Base-by-base conservation (phyloP, 768 basidiomycete species). In the Naganishia kalamii region DNA sequence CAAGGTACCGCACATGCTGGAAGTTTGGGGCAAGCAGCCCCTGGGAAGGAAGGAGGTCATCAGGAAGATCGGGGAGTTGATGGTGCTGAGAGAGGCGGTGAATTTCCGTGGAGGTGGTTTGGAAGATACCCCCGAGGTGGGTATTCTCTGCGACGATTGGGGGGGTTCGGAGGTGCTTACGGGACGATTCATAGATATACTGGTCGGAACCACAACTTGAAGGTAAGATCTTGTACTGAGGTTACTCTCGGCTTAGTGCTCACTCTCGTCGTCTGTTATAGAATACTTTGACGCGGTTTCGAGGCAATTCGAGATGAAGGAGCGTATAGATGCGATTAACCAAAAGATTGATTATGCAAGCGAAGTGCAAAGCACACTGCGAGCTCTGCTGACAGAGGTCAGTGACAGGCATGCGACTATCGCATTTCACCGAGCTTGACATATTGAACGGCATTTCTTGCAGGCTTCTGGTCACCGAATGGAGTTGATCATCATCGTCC, bases 121-220 rank as follows among this genome's bases (percentile, higher is more conserved):
- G 63, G 75, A 77, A 57, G 76, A 77, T 54, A 77, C 76, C 0
- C 76, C 76, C 4, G 76, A 77, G 67, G 71, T 73, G 49, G 59
- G 73, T 43, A 29, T 17, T 11, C 25, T 23, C 4, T 61, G 60
- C 41, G 12, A 17, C 10, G 17, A n/a, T 21, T 27, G 3, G 12
- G 33, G 4, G 19, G 17, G 5, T 37, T 44, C 27, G 50, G 12
- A 37, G 33, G 8, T 17, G 17, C 5, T 46, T 32, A 1, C 43
- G 13, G 3, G 29, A 25, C 4, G 19, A 8, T 32, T 13, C 17
- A 12, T 89, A 96, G 77, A 87, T 97, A 70, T 92, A 96, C 75
- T 98, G 94, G 93, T 83, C 88, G 19, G 90, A 96, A 74, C 90
- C 92, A 0, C 88, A 87, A 67, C 82, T 97, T 5, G 93, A 97